A percentile compares a stretch with the other conserved stretches of the same genome.
These are phyloP conservation scores for Parmales sp. DNA, from an alignment of 108 stramenopile genomes.

Conservation along the genomic window DNA sequence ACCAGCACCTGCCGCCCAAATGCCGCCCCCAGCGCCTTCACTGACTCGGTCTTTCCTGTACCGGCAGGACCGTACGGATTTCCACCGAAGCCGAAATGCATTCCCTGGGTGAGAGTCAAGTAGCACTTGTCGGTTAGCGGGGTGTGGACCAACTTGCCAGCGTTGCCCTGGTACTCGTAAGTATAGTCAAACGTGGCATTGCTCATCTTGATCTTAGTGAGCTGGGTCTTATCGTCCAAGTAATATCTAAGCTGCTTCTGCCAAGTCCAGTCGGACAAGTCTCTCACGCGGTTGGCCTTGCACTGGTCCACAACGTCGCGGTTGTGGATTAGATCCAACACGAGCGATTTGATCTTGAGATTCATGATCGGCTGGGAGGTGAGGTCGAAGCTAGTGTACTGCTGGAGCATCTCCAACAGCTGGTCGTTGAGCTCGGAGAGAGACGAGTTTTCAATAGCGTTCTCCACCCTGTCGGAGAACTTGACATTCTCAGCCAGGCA, in stretches of 20 bases:
- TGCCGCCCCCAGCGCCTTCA: conserved; percentile 47
- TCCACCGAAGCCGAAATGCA: conserved; percentile 55
- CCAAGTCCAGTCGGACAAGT: conserved; percentile 38
- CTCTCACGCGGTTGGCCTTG: neutral
- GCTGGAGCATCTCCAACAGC: conserved; percentile 25
- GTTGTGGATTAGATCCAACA: conserved; percentile 49
- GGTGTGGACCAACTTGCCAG: conserved; percentile 51
- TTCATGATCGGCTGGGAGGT: conserved; percentile 35
- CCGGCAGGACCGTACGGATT: conserved; percentile 59
- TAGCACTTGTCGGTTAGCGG: conserved; percentile 59
- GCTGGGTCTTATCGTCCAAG: conserved; percentile 3
- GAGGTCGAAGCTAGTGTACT: conserved; percentile 42
- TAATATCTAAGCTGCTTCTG: conserved; percentile 55
- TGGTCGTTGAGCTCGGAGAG: conserved; percentile 18
- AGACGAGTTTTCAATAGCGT: conserved; percentile 19
- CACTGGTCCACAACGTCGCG: conserved; percentile 43
- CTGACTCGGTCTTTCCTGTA: conserved; percentile 57
- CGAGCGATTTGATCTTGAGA: conserved; percentile 49
- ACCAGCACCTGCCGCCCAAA: conserved; percentile 55
- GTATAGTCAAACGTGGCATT: conserved; percentile 42
- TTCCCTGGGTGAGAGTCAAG: conserved; percentile 50
- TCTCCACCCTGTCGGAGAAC: conserved; percentile 40
- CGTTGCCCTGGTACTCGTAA: conserved; percentile 58
- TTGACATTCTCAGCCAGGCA: conserved; percentile 41
- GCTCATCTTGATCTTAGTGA: conserved; percentile 19